These are phyloP conservation scores for Melaleuca alternifolia DNA, from an alignment of 345 rosid species.

Conservation along the genomic window DNA sequence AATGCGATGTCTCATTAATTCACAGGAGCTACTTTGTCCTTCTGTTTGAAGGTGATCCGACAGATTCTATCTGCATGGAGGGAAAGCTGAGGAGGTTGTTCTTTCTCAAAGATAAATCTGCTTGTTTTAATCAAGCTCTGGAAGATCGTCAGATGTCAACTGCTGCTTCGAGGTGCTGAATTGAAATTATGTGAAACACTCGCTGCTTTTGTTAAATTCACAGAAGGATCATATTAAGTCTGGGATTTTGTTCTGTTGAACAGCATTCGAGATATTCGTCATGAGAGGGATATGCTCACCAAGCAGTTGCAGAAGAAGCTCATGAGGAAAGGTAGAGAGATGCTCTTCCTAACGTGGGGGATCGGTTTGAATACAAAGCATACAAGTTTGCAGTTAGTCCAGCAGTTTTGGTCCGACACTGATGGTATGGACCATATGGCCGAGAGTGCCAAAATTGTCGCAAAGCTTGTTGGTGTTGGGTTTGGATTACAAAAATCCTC, in stretches of 20 bases:
- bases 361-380: constrained; percentile 45
- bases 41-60: constrained; percentile 1
- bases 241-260: background rate
- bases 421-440: constrained; percentile 51
- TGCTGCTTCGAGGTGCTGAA: background rate
- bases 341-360: constrained; percentile 64
- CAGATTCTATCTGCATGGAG: constrained; percentile 6
- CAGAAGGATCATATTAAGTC: background rate
- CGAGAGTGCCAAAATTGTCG: constrained; percentile 63
- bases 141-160: background rate
- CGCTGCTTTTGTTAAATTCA: background rate
- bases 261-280: constrained; percentile 49
- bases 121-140: background rate
- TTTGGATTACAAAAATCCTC: no score
- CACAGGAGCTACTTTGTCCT: constrained; percentile 4
- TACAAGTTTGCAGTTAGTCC: constrained; percentile 55
- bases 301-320: constrained; percentile 47
- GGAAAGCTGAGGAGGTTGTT: constrained; percentile 3
- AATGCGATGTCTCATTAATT: background rate
- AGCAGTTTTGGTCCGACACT: constrained; percentile 52
- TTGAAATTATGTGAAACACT: background rate
- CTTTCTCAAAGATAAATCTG: background rate
- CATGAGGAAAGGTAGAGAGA: constrained; percentile 48
- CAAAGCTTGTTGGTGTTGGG: constrained; percentile 45
- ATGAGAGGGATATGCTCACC: constrained; percentile 64